Conservation (phyloP, 495 filamentous ascomycete species). For the Aspergillus bridgeri region DNA sequence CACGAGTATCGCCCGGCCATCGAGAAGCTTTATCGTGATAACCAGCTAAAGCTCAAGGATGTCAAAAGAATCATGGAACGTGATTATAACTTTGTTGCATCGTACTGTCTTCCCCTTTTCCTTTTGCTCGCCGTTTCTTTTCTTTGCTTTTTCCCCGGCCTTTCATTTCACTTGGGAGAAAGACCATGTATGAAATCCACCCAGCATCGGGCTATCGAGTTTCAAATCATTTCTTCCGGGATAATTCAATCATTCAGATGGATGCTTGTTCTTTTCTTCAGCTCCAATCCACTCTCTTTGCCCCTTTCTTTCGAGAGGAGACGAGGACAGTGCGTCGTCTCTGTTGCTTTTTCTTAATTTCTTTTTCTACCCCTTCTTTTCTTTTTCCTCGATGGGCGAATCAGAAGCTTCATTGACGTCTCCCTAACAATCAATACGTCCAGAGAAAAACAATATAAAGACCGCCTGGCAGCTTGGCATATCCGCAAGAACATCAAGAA, state of each 20-base stretch:
- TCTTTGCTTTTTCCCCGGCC: background rate
- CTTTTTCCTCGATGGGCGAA: constrained; percentile 8
- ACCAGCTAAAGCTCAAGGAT: constrained; percentile 42
- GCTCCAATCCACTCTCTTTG: background rate
- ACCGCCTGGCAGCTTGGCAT: constrained; percentile 42
- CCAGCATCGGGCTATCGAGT: background rate
- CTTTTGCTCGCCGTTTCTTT: constrained; percentile 5
- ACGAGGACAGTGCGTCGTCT: constrained; percentile 3
- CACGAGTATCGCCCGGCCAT: constrained; percentile 39
- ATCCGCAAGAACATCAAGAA: constrained; percentile 45
- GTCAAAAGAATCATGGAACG: constrained; percentile 42
- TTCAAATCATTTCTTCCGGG: background rate
- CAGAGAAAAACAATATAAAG: constrained; percentile 49
- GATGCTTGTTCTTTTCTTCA: background rate
- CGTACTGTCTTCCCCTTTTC: constrained; percentile 29
- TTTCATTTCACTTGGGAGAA: background rate
- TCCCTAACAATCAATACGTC: constrained; percentile 18
- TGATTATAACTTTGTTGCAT: constrained; percentile 41
- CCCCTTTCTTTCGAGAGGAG: constrained; percentile 3
- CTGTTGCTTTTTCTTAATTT: constrained; percentile 13
- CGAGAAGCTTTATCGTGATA: constrained; percentile 40
- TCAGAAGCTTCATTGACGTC: background rate
- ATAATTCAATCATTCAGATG: background rate
- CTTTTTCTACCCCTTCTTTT: constrained; percentile 10
- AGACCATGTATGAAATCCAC: background rate